Evolutionary conservation across 352 stramenopile genomes (phyloP), one percentile per base, ranked within the genome.

Genomic region (Phytophthora megakarya): DNA sequence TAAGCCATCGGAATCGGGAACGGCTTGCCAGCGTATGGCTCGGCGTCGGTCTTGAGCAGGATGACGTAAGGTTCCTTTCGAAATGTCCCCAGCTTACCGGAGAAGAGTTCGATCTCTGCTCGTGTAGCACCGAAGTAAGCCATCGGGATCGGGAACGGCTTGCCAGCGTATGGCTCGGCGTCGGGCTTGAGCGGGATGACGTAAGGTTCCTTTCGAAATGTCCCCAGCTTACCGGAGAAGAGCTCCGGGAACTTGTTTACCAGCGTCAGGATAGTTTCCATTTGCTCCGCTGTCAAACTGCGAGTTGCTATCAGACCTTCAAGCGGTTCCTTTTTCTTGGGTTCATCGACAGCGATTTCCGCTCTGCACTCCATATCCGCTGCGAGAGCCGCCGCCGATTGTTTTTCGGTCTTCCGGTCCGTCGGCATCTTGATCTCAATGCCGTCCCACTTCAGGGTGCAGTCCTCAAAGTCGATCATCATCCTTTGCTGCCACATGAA

Each of bases 401-500:
- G 5, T 22, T 23, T 43, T 8, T 43, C 37, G 9, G 10, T 3
- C 3, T 21, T 21, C 18, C 16, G 37, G 11, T 8, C 16, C 4
- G 18, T 10, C 8, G 18, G 38, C 18, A 45, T 16, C 38, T 26
- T 25, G n/a, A 45, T 25, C 38, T 45, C 38, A 18, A 45, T 45
- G 11, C 38, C 38, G 22, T 12, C 38, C 26, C 26, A 32, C 5
- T 32, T 5, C 26, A 32, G 5, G 9, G 9, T 9, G 5, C 26
- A 32, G 5, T 32, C 15, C 9, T 8, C 45, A 32, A 54, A 54
- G 21, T 54, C 32, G 7, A 54, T 43, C 9, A 44, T 32, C 47
- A 55, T 55, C 3, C 42, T 54, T 16, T 54, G 19, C 2, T 54
- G 7, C 18, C 13, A n/a, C 47, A 55, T 32, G 47, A 55, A 55